Evolutionary conservation across 1,284 basidiomycete genomes (phyloP).

Genomic region (Ustilago cynodontis): DNA sequence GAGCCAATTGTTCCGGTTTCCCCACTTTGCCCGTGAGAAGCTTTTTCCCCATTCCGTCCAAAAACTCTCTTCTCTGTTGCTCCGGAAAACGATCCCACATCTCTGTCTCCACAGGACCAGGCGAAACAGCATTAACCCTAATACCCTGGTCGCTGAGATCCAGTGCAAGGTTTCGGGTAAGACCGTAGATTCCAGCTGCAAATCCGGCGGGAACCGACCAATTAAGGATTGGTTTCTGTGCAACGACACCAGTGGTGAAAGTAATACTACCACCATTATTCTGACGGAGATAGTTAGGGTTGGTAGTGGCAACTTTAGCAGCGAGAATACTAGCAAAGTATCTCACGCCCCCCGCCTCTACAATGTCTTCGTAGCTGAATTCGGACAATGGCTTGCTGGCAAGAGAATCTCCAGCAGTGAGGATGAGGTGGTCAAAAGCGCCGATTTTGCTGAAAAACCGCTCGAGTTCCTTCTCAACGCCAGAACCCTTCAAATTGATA

Average conservation of each 20-base stretch:
- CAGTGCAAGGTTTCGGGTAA: constrained; percentile 34
- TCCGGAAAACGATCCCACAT: constrained; percentile 34
- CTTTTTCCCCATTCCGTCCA: background rate
- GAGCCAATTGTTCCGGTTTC: constrained; percentile 27
- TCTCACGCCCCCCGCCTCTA: constrained; percentile 26
- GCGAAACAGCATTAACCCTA: constrained; percentile 47
- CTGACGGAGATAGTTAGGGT: constrained; percentile 4
- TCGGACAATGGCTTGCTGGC: constrained; percentile 21
- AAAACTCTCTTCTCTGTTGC: constrained; percentile 2
- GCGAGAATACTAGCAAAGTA: constrained; percentile 38
- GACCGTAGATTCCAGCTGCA: constrained; percentile 24
- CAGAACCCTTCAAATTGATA: constrained; percentile 36
- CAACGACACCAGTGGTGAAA: constrained; percentile 42
- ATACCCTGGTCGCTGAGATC: constrained; percentile 36
- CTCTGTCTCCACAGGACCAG: constrained; percentile 46
- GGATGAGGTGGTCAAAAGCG: constrained; percentile 44
- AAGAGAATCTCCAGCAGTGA: constrained; percentile 44
- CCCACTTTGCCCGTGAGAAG: constrained; percentile 28
- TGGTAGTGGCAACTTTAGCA: constrained; percentile 28
- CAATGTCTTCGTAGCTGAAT: constrained; percentile 28
- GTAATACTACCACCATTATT: constrained; percentile 24
- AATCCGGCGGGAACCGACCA: constrained; percentile 26
- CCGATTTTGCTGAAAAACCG: constrained; percentile 42
- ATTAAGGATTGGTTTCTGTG: constrained; percentile 22
- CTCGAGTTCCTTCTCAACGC: constrained; percentile 18